Evolutionary conservation across 371 early-diverging fungal species (phyloP).

Genomic region (Pancytospora philotis): DNA sequence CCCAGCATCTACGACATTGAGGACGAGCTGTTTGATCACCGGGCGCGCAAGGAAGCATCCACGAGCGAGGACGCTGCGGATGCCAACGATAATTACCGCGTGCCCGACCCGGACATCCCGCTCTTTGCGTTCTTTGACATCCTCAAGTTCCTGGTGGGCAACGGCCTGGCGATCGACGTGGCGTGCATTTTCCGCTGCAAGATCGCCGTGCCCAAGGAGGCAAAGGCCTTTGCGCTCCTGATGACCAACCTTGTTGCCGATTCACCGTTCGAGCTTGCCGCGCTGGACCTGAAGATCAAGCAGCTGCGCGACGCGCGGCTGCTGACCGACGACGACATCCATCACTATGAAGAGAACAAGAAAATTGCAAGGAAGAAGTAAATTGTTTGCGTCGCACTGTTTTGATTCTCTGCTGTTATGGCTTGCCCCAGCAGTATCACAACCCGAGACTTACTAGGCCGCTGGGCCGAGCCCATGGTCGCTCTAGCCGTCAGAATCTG

Average conservation of each 20-base stretch:
- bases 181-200: slow-evolving; percentile 38
- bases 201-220: slow-evolving; percentile 42
- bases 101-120: slow-evolving; percentile 7
- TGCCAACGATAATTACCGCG: slow-evolving; percentile 27
- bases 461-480: too few species aligned
- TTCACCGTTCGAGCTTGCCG: slow-evolving; percentile 47
- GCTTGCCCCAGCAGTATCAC: too few species aligned
- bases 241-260: slow-evolving; percentile 50
- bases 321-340: slow-evolving; percentile 4
- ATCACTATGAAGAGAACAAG: slow-evolving; percentile 28
- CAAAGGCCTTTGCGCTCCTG: slow-evolving; percentile 43
- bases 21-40: not conserved
- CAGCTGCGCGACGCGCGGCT: slow-evolving; percentile 25
- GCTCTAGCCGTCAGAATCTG: too few species aligned
- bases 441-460: too few species aligned
- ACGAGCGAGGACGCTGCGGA: slow-evolving; percentile 3
- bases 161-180: slow-evolving; percentile 46
- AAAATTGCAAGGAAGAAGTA: too few species aligned
- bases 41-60: too few species aligned
- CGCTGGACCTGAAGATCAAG: slow-evolving; percentile 22
- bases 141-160: slow-evolving; percentile 47
- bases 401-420: too few species aligned
- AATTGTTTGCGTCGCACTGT: too few species aligned
- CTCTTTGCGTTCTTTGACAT: slow-evolving; percentile 52
- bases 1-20: not conserved